Percentiles rank a stretch among this genome's conserved stretches.
Conservation (phyloP, 2,329 filamentous ascomycete genomes). For the Botryotinia convoluta region DNA sequence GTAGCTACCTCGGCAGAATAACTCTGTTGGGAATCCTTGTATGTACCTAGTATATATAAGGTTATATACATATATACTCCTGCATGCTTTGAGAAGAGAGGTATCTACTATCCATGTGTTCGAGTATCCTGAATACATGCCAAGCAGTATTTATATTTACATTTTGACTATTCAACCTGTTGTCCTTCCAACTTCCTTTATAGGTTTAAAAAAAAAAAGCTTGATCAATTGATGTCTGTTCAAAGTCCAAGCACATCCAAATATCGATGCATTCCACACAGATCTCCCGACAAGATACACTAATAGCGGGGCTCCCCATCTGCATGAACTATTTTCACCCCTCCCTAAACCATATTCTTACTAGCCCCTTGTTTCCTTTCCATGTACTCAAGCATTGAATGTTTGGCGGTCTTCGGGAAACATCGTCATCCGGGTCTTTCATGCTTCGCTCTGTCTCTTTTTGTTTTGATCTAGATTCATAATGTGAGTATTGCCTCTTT, state of each 20-base stretch:
- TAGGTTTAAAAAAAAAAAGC: not conserved
- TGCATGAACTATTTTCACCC: not conserved
- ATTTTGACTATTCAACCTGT: not conserved
- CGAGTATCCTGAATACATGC: not conserved
- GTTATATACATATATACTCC: not conserved
- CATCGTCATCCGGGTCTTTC: not conserved
- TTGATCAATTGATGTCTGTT: not conserved
- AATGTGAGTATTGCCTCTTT: not conserved
- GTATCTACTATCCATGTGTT: no score
- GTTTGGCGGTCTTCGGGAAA: constrained; percentile 1
- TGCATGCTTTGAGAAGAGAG: not conserved
- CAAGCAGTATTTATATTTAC: not conserved
- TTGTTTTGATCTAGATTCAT: not conserved
- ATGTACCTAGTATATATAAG: not conserved
- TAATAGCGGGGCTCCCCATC: constrained; percentile 1
- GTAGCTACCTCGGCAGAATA: not conserved
- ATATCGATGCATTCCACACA: not conserved
- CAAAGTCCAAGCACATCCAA: not conserved
- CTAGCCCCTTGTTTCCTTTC: not conserved
- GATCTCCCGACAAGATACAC: not conserved
- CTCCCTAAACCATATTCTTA: not conserved
- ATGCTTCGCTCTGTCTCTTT: not conserved
- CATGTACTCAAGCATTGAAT: not conserved
- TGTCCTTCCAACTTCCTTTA: not conserved
- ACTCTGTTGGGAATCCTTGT: not conserved